Conservation (phyloP, 164 flowering plant species). For the Chimonanthus salicifolius region DNA sequence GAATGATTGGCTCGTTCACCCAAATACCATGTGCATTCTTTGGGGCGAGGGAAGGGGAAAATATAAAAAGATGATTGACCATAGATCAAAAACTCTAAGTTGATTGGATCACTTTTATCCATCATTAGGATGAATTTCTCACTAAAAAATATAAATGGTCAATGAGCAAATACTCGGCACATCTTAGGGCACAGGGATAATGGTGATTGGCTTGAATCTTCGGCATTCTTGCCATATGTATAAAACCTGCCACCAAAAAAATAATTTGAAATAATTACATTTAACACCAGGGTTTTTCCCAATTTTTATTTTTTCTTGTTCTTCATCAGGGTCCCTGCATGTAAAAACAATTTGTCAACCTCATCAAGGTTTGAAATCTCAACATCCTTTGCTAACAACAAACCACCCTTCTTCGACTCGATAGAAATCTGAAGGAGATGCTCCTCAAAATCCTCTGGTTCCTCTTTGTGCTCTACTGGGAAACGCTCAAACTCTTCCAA, state of each 20-base stretch:
- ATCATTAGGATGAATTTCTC: too few relatives aligned
- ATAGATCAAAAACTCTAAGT: too few relatives aligned
- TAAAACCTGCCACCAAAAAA: background rate
- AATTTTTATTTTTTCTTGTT: conserved; percentile 37
- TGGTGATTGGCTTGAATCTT: background rate
- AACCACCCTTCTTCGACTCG: conserved; percentile 29
- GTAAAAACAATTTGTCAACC: conserved; percentile 66
- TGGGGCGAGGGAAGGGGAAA: too few relatives aligned
- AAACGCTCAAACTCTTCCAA: conserved; percentile 66
- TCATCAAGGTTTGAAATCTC: conserved; percentile 63
- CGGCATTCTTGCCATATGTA: background rate
- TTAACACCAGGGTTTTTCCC: background rate
- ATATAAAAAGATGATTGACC: too few relatives aligned
- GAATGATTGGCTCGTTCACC: too few relatives aligned
- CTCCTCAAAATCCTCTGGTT: conserved; percentile 61
- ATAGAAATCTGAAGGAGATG: conserved; percentile 56
- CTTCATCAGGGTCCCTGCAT: conserved; percentile 69
- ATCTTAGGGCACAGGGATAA: background rate
- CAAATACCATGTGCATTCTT: too few relatives aligned
- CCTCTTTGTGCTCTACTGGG: conserved; percentile 32
- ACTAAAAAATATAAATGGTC: too few relatives aligned
- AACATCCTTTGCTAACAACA: conserved; percentile 16
- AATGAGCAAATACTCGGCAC: too few relatives aligned
- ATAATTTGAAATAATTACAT: background rate
- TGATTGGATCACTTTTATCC: too few relatives aligned